Conservation (phyloP, 495 filamentous ascomycete species). For the Hypoxylon crocopeplum region DNA sequence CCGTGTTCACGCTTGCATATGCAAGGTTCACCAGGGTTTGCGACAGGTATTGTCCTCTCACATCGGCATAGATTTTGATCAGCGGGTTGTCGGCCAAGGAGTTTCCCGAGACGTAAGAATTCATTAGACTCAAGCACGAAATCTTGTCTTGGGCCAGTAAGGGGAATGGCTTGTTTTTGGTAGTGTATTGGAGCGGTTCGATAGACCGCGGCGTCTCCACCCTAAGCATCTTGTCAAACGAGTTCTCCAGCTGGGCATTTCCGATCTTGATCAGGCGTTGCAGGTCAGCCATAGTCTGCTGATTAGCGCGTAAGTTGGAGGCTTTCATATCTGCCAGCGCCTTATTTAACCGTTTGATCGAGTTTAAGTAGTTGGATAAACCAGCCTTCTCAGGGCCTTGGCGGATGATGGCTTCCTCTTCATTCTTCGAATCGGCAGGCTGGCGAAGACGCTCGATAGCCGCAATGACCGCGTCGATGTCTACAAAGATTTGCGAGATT, state of each 20-base stretch:
- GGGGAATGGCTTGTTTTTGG: slow-evolving; percentile 71
- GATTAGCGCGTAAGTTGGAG: slow-evolving; percentile 88
- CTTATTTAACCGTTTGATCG: slow-evolving; percentile 84
- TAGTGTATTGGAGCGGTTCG: slow-evolving; percentile 91
- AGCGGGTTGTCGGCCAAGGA: slow-evolving; percentile 68
- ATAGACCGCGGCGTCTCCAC: slow-evolving; percentile 73
- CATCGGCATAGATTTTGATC: slow-evolving; percentile 80
- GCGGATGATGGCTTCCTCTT: slow-evolving; percentile 90
- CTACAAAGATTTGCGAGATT: slow-evolving; percentile 39
- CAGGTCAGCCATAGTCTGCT: slow-evolving; percentile 85
- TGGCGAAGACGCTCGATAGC: slow-evolving; percentile 88
- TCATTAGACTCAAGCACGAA: slow-evolving; percentile 57
- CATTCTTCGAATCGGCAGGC: slow-evolving; percentile 84
- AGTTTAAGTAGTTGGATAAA: slow-evolving; percentile 83
- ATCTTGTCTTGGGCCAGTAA: slow-evolving; percentile 57
- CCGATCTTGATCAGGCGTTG: slow-evolving; percentile 77
- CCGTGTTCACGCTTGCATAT: slow-evolving; percentile 84
- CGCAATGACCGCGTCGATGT: slow-evolving; percentile 84
- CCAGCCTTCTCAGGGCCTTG: slow-evolving; percentile 81
- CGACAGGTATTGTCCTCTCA: slow-evolving; percentile 83
- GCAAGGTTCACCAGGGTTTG: slow-evolving; percentile 83
- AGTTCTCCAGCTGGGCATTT: slow-evolving; percentile 78
- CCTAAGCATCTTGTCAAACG: slow-evolving; percentile 76
- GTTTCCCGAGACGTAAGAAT: slow-evolving; percentile 51
- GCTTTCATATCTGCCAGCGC: slow-evolving; percentile 80